Conservation (phyloP, 495 filamentous ascomycete genomes). For the Trypethelium eluteriae region DNA sequence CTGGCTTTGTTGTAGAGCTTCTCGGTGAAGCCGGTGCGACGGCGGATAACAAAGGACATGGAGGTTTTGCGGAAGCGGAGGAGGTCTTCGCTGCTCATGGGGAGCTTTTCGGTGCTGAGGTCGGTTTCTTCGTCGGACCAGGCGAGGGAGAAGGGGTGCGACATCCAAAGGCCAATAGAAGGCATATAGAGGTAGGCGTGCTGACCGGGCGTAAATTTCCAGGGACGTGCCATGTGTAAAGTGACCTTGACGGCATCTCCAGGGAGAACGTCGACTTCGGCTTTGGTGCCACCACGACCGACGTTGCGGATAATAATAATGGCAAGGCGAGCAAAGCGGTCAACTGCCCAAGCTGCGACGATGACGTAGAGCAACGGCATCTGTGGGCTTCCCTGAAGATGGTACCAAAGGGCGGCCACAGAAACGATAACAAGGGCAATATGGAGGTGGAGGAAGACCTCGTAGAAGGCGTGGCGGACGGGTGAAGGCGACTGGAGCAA, state of each 20-base stretch:
- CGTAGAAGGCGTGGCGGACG: slow-evolving; percentile 89
- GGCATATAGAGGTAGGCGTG: slow-evolving; percentile 84
- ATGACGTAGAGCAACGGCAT: slow-evolving; percentile 59
- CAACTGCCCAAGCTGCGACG: slow-evolving; percentile 67
- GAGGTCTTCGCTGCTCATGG: slow-evolving; percentile 33
- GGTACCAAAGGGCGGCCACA: slow-evolving; percentile 62
- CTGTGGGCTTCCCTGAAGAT: slow-evolving; percentile 56
- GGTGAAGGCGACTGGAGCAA: slow-evolving; percentile 58
- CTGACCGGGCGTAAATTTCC: slow-evolving; percentile 72
- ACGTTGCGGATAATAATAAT: slow-evolving; percentile 67
- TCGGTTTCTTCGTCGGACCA: slow-evolving; percentile 55
- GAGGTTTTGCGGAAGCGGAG: slow-evolving; percentile 40
- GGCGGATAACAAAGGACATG: slow-evolving; percentile 72
- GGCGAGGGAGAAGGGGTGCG: slow-evolving; percentile 87
- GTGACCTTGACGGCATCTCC: slow-evolving; percentile 80
- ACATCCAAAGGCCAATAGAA: slow-evolving; percentile 68
- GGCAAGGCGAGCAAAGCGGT: slow-evolving; percentile 61
- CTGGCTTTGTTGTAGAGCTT: slow-evolving; percentile 61
- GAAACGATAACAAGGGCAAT: slow-evolving; percentile 57
- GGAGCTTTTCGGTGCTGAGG: slow-evolving; percentile 32
- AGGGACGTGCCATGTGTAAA: slow-evolving; percentile 65
- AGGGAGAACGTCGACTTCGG: slow-evolving; percentile 66
- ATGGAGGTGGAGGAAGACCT: slow-evolving; percentile 81
- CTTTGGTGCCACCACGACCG: slow-evolving; percentile 56
- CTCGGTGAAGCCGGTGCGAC: slow-evolving; percentile 81